Evolutionary conservation across 2,329 filamentous ascomycete genomes (phyloP), one percentile per base, ranked within the genome.

Genomic region (Diaporthe longicolla): DNA sequence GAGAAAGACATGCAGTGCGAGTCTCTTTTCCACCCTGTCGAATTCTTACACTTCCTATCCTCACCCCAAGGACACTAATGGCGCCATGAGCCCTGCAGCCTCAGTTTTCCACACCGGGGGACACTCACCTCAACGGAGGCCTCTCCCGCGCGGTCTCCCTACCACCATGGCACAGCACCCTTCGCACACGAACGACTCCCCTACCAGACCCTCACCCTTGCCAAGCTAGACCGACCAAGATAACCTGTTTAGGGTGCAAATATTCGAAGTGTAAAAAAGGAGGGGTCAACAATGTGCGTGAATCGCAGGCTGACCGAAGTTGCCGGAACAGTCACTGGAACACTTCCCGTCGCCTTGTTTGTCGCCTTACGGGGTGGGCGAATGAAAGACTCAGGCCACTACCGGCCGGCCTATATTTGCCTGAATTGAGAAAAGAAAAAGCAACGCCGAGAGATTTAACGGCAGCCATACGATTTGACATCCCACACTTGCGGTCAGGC

Each of bases 91-190:
- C 63, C 45, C 63, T 66, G 63, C 45, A 54, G 48, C 45, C 63
- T 45, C 63, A 21, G 29, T 66, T 29, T 11, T 54, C n/a, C 9
- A 48, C 63, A 54, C 48, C 48, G 40, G 3, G 3, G 40, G 48
- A 54, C 32, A 26, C 48, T 54, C 15, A 68, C 63, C 63, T 17
- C 8, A 29, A 26, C n/a, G 63, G 63, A 68, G 63, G 63, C 63
- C 63, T 68, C 63, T 54, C 17, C 19, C 13, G n/a, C 24, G 21
- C 29, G 21, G 48, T 54, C 63, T 68, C 63, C 63, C 63, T 68
- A 54, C 63, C 63, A 40, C n/a, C 63, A 37, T 17, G 55, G 32
- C 55, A 58, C 35, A 15, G 32, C 63, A 68, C 48, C 63, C 63
- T 68, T 54, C 32, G 32, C 5, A 37, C 19, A 45, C 63, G 48